Conservation (phyloP, 768 basidiomycete species). For the Lactarius pseudohatsudake region DNA sequence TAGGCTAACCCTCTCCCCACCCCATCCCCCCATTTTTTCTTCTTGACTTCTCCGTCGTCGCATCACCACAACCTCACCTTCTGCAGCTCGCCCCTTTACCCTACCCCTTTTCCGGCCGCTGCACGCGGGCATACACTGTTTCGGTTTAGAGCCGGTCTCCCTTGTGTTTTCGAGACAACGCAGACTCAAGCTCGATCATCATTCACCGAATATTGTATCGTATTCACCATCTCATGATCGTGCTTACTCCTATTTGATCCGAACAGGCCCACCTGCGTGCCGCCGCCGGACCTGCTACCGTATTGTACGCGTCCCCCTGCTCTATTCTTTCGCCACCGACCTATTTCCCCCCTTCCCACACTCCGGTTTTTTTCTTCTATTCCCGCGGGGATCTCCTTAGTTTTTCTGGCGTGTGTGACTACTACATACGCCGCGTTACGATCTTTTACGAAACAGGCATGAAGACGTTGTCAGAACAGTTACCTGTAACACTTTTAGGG, state of each 20-base stretch:
- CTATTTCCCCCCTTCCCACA: background rate
- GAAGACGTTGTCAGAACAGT: background rate
- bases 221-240: background rate
- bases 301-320: constrained; percentile 13
- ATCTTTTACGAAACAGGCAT: background rate
- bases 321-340: background rate
- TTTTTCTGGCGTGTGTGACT: background rate
- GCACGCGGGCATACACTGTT: background rate
- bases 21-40: background rate
- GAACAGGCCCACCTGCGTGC: background rate
- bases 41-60: background rate
- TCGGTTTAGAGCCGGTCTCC: background rate
- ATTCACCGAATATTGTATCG: background rate
- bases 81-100: background rate
- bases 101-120: background rate
- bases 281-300: background rate
- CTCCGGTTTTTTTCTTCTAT: background rate
- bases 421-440: background rate
- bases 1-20: background rate
- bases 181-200: constrained; percentile 6
- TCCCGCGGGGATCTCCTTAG: background rate
- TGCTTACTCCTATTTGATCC: background rate
- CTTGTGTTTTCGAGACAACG: constrained; percentile 7
- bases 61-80: background rate
- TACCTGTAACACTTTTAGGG: background rate